A percentile compares a stretch with the other conserved stretches of the same genome.
Evolutionary conservation across 495 filamentous ascomycete genomes (phyloP).

Genomic region (Bombardia bombarda): DNA sequence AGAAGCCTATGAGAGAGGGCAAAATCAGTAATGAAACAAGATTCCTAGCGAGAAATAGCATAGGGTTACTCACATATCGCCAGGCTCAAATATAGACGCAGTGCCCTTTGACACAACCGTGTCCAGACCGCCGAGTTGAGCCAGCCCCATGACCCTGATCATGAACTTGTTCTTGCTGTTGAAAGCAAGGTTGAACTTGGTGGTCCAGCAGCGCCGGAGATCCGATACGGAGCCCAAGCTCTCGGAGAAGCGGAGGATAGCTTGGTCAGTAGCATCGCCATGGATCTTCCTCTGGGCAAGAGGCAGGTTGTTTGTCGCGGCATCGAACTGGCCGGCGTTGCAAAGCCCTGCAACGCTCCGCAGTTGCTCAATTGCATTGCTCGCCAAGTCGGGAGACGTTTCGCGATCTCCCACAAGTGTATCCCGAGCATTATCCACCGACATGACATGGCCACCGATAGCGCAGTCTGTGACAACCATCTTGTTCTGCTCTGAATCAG

Average conservation of each 20-base stretch:
- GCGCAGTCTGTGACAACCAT: slow-evolving; percentile 53
- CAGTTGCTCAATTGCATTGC: slow-evolving; percentile 40
- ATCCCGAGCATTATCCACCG: slow-evolving; percentile 32
- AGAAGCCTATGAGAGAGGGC: slow-evolving; percentile 24
- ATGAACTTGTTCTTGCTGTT: slow-evolving; percentile 78
- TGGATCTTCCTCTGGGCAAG: slow-evolving; percentile 50
- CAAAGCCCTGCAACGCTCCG: slow-evolving; percentile 50
- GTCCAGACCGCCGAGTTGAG: slow-evolving; percentile 26
- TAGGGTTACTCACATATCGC: slow-evolving; percentile 30
- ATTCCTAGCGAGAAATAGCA: too few species aligned
- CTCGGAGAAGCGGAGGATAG: slow-evolving; percentile 60
- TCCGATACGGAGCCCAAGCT: slow-evolving; percentile 42
- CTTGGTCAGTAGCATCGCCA: slow-evolving; percentile 67
- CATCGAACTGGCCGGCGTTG: slow-evolving; percentile 64
- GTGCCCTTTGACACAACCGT: slow-evolving; percentile 27
- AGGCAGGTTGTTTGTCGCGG: slow-evolving; percentile 44
- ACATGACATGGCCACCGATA: slow-evolving; percentile 33
- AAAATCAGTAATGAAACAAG: neutral
- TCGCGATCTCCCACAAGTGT: slow-evolving; percentile 21
- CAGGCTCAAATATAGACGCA: slow-evolving; percentile 27
- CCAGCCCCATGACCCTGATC: slow-evolving; percentile 39
- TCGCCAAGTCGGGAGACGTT: slow-evolving; percentile 17
- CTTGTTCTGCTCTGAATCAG: slow-evolving; percentile 34
- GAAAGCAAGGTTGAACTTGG: slow-evolving; percentile 60
- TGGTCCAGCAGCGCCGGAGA: slow-evolving; percentile 43